Evolutionary conservation across 495 filamentous ascomycete genomes (phyloP), one percentile per base, ranked within the genome.

Genomic region (Aspergillus ellipticus): DNA sequence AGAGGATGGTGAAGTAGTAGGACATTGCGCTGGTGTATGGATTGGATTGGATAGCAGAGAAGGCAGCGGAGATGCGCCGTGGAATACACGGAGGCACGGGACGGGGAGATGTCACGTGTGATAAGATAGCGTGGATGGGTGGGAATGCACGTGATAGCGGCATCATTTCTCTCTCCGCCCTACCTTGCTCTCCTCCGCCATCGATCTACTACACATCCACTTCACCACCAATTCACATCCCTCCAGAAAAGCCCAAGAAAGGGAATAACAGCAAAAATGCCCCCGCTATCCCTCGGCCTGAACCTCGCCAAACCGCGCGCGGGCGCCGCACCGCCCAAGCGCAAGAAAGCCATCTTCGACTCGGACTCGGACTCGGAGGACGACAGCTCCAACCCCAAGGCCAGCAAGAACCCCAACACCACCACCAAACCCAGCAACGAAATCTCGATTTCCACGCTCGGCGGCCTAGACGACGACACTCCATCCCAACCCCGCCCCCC

Each of bases 1-100:
- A 92, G 68, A 97, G 80, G 54, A 98, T 95, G 64, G 88, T 87
- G 72, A 97, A 97, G 78, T 96, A 96, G 81, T 96, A 97, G 53
- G 90, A 96, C 92, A 97, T 96, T 71, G 60, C 57, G 20, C n/a
- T n/a, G 10, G 28, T 49, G 8, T 56, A 9, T 24, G 42, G 50
- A 41, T 28, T 16, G 15, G 22, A 20, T 29, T 22, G 17, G 19
- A 2, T 46, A 19, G 15, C n/a, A n/a, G 22, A 3, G 21, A 28
- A 15, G 42, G 19, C 2, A 10, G 41, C 19, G 4, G 16, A 43
- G n/a, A 17, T 11, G 16, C 16, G 41, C 7, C 16, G 24, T 7
- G 24, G 24, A 28, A 7, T 28, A 28, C 3, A 28, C 20, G 8
- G 33, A 24, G 49, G 6, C 22, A 41, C 16, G 21, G 22, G 28